A percentile compares a stretch with the other conserved stretches of the same genome.
phyloP scores from a whole-genome alignment of 225 moss, liverwort and hornwort species.

The Neckera pumila region DNA sequence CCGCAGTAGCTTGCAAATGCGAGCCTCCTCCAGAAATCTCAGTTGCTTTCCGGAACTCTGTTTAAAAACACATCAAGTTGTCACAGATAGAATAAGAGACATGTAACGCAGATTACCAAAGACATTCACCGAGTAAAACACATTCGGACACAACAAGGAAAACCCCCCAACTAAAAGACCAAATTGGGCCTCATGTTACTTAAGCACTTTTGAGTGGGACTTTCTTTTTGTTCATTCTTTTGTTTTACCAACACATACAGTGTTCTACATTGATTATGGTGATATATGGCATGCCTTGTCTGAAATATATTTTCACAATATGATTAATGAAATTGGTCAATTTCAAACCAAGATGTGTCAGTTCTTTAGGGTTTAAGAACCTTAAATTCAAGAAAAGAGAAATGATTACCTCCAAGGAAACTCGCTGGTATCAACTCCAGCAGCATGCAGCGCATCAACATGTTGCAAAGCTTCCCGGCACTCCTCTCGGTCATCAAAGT shows the following conservation, averaged over 20 bases:
- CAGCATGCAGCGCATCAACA: slow-evolving; percentile 88
- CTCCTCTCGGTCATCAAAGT: slow-evolving; percentile 93
- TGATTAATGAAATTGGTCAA: not conserved
- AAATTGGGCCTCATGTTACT: not conserved
- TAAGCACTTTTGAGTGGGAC: not conserved
- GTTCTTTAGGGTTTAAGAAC: not conserved
- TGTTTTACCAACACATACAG: not conserved
- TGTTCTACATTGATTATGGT: not conserved
- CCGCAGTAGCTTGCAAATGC: not conserved
- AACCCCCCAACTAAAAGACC: not conserved
- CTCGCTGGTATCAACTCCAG: slow-evolving; percentile 97
- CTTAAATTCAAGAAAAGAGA: not conserved
- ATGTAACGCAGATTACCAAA: not conserved
- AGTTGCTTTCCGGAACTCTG: slow-evolving; percentile 46
- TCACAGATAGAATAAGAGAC: not conserved
- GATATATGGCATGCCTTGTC: not conserved
- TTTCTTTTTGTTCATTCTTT: not conserved
- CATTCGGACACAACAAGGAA: not conserved
- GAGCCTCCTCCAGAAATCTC: not conserved
- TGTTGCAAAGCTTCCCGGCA: slow-evolving; percentile 98
- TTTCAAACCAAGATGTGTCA: not conserved
- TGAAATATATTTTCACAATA: not conserved
- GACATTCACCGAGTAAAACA: not conserved
- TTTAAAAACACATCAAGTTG: not conserved
- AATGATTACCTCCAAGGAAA: slow-evolving; percentile 87